Conservation (phyloP, 2,329 filamentous ascomycete genomes). For the Aquanectria penicillioides region DNA sequence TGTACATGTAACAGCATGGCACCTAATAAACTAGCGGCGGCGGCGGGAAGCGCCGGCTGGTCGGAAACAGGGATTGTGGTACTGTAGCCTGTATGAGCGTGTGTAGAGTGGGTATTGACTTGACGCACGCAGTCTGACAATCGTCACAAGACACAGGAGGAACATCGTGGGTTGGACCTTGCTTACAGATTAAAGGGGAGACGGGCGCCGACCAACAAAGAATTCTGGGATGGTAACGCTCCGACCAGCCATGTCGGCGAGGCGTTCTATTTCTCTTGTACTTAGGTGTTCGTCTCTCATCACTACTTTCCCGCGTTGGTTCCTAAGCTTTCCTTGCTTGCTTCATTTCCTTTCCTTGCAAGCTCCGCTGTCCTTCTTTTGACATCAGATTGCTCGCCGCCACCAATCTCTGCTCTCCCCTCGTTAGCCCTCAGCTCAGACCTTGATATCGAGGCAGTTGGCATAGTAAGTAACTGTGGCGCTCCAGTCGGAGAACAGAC, state of each 20-base stretch:
- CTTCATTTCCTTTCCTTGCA: not conserved
- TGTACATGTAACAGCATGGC: no score
- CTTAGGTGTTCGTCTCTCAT: conserved; percentile 8
- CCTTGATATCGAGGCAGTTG: conserved; percentile 67
- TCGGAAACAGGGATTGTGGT: no score
- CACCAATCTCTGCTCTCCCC: not conserved
- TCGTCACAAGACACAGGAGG: no score
- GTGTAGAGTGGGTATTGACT: no score
- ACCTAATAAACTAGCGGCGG: no score
- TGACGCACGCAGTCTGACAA: no score
- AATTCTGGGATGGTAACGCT: not conserved
- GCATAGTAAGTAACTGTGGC: conserved; percentile 76
- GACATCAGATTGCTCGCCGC: no score
- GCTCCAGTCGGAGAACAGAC: conserved; percentile 76
- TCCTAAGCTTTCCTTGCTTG: not conserved
- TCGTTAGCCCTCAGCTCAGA: not conserved
- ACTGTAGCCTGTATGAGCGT: not conserved
- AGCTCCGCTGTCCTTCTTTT: not conserved
- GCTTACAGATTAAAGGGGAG: conserved; percentile 17
- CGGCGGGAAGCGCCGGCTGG: no score
- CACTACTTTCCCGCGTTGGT: not conserved
- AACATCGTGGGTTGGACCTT: not conserved
- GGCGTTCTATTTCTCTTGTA: not conserved
- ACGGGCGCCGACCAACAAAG: not conserved
- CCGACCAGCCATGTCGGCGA: no score